Evolutionary conservation across 2,329 filamentous ascomycete genomes (phyloP), one percentile per base, ranked within the genome.

Genomic region (Lecanosticta acicola): DNA sequence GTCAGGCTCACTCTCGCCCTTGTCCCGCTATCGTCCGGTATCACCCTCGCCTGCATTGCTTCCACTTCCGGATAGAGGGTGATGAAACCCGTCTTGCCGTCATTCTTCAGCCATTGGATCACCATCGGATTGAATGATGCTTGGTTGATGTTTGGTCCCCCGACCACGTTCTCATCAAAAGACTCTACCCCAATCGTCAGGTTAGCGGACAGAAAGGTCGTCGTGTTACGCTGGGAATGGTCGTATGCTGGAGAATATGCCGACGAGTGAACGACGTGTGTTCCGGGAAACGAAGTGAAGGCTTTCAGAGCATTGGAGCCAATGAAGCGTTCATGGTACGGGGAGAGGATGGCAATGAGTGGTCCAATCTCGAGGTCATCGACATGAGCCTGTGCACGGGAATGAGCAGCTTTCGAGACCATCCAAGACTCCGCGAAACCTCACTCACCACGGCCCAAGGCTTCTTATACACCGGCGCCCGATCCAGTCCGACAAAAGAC

Each of bases 151-250:
- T 71, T 68, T 3, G 75, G 73, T 0, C 80, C 80, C 8, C 79
- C 80, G 4, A 81, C 60, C 1, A 72, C 71, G 34, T 69, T 74
- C 59, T 82, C 73, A 10, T 75, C 69, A 53, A 79, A 80, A 0
- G 77, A 75, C 56, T 80, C 74, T 0, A 75, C 77, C 32, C 80
- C 80, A 49, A 84, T 81, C 7, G 74, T 80, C 9, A 83, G 64
- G 18, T 76, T 72, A 2, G 71, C 61, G 0, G 75, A 75, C 0
- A 83, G 55, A 76, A 77, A 83, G 9, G 76, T 71, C 0, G 75
- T 75, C 49, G 82, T 77, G 54, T 83, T 82, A 14, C 80, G 72
- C 0, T 74, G 71, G 13, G 70, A 71, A 1, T 67, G 67, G 57
- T 84, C 80, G 40, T 72, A 80, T 0, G 80, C 79, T 1, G 79